phyloP scores from a whole-genome alignment of 2,329 filamentous ascomycete species.

The Colletotrichum tropicicola region DNA sequence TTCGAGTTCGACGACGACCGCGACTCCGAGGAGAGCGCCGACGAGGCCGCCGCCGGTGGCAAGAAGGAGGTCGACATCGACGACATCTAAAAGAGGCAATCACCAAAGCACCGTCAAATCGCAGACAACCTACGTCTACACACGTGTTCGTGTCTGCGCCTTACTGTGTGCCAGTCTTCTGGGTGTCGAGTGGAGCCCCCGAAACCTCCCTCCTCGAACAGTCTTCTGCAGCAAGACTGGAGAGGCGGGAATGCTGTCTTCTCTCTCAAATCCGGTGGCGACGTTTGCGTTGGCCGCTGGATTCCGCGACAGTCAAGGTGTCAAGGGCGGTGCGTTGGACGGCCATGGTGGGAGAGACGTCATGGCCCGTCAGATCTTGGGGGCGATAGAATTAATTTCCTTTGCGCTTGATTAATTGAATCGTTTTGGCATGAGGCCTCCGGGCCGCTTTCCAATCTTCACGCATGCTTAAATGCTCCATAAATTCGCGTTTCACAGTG shows the following conservation, averaged over 20 bases:
- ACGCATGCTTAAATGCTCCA: not conserved
- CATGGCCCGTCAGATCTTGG: slow-evolving; percentile 48
- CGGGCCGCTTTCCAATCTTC: not conserved
- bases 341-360: slow-evolving; percentile 71
- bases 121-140: slow-evolving; percentile 8
- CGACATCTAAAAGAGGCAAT: slow-evolving; percentile 76
- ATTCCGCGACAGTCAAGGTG: slow-evolving; percentile 56
- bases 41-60: slow-evolving; percentile 63
- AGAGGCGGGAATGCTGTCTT: slow-evolving; percentile 65
- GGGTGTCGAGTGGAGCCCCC: slow-evolving; percentile 6
- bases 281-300: slow-evolving; percentile 28
- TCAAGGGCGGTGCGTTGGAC: slow-evolving; percentile 42
- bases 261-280: slow-evolving; percentile 62
- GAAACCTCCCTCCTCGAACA: slow-evolving; percentile 20
- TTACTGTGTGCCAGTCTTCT: not conserved
- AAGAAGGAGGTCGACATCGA: slow-evolving; percentile 91
- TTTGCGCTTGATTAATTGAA: slow-evolving; percentile 15
- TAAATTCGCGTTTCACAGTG: not conserved
- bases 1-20: slow-evolving; percentile 99
- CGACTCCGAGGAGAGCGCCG: slow-evolving; percentile 65
- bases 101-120: not conserved
- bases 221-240: slow-evolving; percentile 5
- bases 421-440: not conserved
- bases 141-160: slow-evolving; percentile 1
- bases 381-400: slow-evolving; percentile 20